phyloP scores from a whole-genome alignment of 768 basidiomycete genomes.

The Brasilioporus rufonigricans region DNA sequence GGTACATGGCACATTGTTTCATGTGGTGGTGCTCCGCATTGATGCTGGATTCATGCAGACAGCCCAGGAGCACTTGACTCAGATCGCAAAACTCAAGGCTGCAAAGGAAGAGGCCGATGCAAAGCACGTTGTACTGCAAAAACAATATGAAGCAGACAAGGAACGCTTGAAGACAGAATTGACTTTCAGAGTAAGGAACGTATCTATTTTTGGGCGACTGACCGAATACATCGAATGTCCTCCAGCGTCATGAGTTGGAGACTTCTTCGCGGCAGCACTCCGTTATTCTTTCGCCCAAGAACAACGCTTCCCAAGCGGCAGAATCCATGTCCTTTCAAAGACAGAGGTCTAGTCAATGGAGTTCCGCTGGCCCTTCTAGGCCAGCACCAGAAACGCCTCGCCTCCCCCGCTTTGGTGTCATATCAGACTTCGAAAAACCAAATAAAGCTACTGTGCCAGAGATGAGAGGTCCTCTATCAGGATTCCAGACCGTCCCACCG shows the following conservation, averaged over 20 bases:
- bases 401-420: slow-evolving; percentile 34
- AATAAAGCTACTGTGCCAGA: slow-evolving; percentile 14
- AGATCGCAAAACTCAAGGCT: slow-evolving; percentile 53
- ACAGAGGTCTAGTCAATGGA: slow-evolving; percentile 33
- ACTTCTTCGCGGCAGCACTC: slow-evolving; percentile 50
- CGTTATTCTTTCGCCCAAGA: slow-evolving; percentile 44
- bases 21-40: not conserved
- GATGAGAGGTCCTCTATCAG: slow-evolving; percentile 23
- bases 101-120: slow-evolving; percentile 62
- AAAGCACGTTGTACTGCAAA: slow-evolving; percentile 53
- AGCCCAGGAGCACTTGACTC: slow-evolving; percentile 55
- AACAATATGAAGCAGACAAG: slow-evolving; percentile 63
- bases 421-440: slow-evolving; percentile 23
- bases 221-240: slow-evolving; percentile 12
- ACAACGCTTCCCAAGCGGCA: slow-evolving; percentile 39
- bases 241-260: slow-evolving; percentile 69
- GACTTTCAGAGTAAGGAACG: slow-evolving; percentile 57
- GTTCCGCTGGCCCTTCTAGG: slow-evolving; percentile 27
- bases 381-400: slow-evolving; percentile 37
- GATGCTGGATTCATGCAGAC: slow-evolving; percentile 36
- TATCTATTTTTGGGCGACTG: slow-evolving; percentile 9
- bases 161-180: slow-evolving; percentile 69
- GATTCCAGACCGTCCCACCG: slow-evolving; percentile 23
- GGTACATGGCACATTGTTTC: slow-evolving; percentile 33
- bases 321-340: slow-evolving; percentile 41